A percentile compares a stretch with the other conserved stretches of the same genome.
These are phyloP conservation scores for Blastobotrys apis DNA, from an alignment of 1,139 yeast genomes.

Conservation along the genomic window DNA sequence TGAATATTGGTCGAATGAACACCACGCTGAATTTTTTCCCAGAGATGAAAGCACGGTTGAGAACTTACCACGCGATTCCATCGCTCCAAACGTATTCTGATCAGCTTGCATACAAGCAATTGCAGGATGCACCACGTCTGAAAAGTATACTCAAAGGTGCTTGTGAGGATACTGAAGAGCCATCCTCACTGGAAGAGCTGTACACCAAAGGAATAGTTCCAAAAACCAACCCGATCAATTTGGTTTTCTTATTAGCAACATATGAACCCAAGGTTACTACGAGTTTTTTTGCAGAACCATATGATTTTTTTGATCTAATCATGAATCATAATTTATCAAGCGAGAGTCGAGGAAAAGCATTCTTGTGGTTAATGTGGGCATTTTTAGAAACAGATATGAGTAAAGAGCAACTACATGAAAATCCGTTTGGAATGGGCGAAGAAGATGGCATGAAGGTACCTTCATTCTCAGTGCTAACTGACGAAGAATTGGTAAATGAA, in stretches of 20 bases:
- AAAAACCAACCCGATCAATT: conserved; percentile 59
- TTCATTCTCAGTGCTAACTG: conserved; percentile 40
- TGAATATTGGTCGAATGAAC: conserved; percentile 89
- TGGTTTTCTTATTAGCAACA: conserved; percentile 70
- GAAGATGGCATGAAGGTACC: conserved; percentile 43
- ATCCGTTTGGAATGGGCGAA: conserved; percentile 58
- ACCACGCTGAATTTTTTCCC: conserved; percentile 93
- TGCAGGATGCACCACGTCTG: conserved; percentile 92
- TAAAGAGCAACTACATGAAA: conserved; percentile 47
- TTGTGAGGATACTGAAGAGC: conserved; percentile 51
- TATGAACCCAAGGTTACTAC: conserved; percentile 50
- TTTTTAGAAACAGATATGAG: conserved; percentile 65
- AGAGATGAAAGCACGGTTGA: conserved; percentile 90
- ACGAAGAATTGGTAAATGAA: conserved; percentile 41
- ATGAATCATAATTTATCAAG: conserved; percentile 53
- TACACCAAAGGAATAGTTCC: conserved; percentile 40
- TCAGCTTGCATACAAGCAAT: conserved; percentile 54
- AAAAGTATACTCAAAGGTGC: conserved; percentile 83
- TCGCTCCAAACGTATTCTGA: conserved; percentile 68
- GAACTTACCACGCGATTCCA: conserved; percentile 93
- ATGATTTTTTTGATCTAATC: conserved; percentile 59
- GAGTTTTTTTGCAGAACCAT: conserved; percentile 35
- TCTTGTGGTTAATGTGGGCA: conserved; percentile 80
- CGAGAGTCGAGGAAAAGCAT: conserved; percentile 60
- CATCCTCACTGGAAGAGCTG: conserved; percentile 49